Base-by-base conservation (phyloP, 495 filamentous ascomycete species). In the Aspergillus campestris region DNA sequence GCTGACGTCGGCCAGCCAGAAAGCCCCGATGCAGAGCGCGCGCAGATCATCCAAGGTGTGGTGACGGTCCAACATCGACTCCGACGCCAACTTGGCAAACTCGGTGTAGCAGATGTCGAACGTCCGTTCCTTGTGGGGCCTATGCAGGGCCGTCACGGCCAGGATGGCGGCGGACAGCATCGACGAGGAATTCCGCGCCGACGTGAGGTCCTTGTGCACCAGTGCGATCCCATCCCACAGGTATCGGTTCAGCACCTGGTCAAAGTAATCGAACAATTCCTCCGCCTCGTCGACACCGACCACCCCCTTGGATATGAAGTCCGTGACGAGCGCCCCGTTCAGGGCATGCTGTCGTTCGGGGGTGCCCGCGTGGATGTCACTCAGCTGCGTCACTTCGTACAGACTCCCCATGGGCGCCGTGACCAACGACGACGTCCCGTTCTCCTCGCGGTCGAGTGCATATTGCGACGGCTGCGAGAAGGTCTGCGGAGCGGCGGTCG, bases 371-470 rank as follows among this genome's bases (percentile, higher is more conserved):
- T 61, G 65, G 10, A 67, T 67, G 40, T 73, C 67, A 47, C 71
- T 68, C 38, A 81, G 50, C 48, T 75, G 75, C 5, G 77, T 81
- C 33, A 81, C 77, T 56, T 80, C 77, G 48, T 77, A 81, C 31
- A 81, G 52, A 50, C 72, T 79, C 8, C 74, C 70, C 74, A 81
- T 80, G 1, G 77, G 77, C 14, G 73, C 76, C 11, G 75, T 69
- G 13, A 80, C 69, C 35, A 79, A 42, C 1, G 70, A 70, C 3
- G 62, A 59, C 14, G 60, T 59, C 9, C 60, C 60, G 15, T 64
- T 68, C 31, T 73, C 69, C 44, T 72, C 69, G 34, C 57, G 57
- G 31, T 73, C 69, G 6, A 69, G 62, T 5, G 65, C 61, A 47
- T 64, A 71, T 31, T 70, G 67, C 32, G 63, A 49, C 38, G 59